Base-by-base conservation (phyloP, 257 asterid species). In the Nyctanthes arbortristis region DNA sequence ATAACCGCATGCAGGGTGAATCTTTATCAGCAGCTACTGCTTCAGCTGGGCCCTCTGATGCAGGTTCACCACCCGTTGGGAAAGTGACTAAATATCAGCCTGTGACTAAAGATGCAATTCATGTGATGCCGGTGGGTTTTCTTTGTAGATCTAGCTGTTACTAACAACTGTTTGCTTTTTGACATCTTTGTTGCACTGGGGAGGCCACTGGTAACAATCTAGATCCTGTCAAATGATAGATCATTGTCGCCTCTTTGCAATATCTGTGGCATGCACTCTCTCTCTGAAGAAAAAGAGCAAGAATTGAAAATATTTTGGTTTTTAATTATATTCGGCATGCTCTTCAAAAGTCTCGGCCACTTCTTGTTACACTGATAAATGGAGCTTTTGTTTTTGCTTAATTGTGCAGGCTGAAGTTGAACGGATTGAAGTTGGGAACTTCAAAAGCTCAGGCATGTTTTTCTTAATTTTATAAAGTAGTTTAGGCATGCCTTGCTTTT, bases 321-420 rank as follows among this genome's bases (percentile, higher is more conserved):
- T 75, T 29, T 31, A 61, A 49, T 71, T 75, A 18, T 63, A 39
- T 43, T 34, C 57, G 16, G 52, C 3, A 9, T 47, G 59, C 27
- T 40, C 65, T 28, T 55, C 61, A 18, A 28, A 69, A 58, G 37
- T 18, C 18, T 3, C 28, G n/a, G n/a, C 68, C 67, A 31, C 43
- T 65, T 73, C 47, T 58, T 36, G n/a, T 55, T 58, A 13, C 29
- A 29, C 54, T 70, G 31, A 71, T 36, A 7, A 27, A 63, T 35
- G 60, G 61, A 79, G 25, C 29, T 35, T 52, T 54, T 32, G 18
- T 13, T 68, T 64, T 37, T 52, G n/a, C 45, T 63, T 75, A 52
- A 74, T 61, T 45, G 18, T 81, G 73, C 96, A 93, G 99, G 84
- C 83, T 81, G 99, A 94, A 83, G 89, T 91, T 70, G 99, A 91